Conservation (phyloP, 306 rosid genomes). For the Sechiopsis laciniata region DNA sequence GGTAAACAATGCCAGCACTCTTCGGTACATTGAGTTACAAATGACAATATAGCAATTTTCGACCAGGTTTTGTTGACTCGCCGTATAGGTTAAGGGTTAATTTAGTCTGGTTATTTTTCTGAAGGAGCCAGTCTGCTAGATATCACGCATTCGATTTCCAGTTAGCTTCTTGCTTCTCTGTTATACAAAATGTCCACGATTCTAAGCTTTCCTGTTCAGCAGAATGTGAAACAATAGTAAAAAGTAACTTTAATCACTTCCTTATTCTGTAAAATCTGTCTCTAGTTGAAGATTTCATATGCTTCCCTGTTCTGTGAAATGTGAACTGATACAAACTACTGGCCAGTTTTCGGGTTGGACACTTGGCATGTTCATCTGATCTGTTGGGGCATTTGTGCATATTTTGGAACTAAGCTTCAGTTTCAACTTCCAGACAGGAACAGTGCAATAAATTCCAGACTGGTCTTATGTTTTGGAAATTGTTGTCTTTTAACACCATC, state of each 20-base stretch:
- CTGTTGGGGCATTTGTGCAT: background rate
- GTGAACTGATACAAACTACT: background rate
- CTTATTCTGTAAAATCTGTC: background rate
- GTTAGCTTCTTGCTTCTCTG: conserved; percentile 13
- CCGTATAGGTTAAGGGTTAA: background rate
- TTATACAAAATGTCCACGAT: conserved; percentile 1
- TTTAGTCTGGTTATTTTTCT: background rate
- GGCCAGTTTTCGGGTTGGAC: background rate
- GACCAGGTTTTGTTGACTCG: conserved; percentile 10
- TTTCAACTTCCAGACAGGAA: background rate
- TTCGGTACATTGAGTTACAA: no score
- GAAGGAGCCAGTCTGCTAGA: background rate
- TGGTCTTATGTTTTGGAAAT: conserved; percentile 1
- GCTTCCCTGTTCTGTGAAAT: background rate
- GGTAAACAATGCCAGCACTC: background rate
- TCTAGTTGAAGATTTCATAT: conserved; percentile 5
- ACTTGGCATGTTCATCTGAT: background rate
- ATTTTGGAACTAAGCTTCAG: conserved; percentile 3
- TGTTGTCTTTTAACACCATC: background rate
- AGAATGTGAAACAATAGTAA: conserved; percentile 1
- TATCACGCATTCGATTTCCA: background rate
- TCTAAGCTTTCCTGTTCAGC: conserved; percentile 10
- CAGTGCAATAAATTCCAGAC: background rate
- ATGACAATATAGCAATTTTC: background rate
- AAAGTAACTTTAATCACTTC: background rate